A percentile compares a stretch with the other conserved stretches of the same genome.
Conservation (phyloP, 2,329 filamentous ascomycete species). For the Colletotrichum filicis region DNA sequence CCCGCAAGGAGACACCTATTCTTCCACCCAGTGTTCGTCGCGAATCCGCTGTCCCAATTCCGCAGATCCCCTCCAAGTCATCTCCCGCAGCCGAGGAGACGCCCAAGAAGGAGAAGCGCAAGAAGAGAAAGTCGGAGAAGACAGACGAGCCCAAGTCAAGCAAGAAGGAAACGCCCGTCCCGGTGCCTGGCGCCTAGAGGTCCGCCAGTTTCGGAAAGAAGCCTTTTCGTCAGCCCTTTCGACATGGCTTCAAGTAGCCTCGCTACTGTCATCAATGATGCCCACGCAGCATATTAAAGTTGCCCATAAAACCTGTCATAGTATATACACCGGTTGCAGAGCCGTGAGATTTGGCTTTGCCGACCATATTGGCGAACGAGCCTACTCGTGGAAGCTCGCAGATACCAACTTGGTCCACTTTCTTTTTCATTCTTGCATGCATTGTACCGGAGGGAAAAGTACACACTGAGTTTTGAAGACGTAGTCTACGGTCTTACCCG, state of each 20-base stretch:
- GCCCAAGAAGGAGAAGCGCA: conserved; percentile 39
- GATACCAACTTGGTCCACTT: background rate
- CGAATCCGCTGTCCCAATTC: conserved; percentile 24
- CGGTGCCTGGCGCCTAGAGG: conserved; percentile 8
- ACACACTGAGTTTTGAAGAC: background rate
- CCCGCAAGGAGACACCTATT: conserved; percentile 43
- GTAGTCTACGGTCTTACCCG: background rate
- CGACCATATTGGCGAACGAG: background rate
- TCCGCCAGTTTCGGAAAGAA: background rate
- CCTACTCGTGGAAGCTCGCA: background rate
- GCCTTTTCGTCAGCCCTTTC: background rate
- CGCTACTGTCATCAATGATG: background rate
- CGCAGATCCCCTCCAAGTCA: background rate
- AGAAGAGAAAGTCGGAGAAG: conserved; percentile 30
- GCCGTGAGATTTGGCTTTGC: background rate
- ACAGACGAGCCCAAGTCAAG: background rate
- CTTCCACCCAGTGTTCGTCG: conserved; percentile 22
- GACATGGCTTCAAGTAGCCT: background rate
- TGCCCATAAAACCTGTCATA: conserved; percentile 22
- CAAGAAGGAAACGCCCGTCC: conserved; percentile 43
- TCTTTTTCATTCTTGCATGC: background rate
- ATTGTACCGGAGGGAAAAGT: conserved; percentile 27
- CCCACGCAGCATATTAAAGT: background rate
- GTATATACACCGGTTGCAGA: conserved; percentile 17
- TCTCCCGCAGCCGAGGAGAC: conserved; percentile 30